Conservation (phyloP, 345 rosid genomes). For the Orychophragmus violaceus region DNA sequence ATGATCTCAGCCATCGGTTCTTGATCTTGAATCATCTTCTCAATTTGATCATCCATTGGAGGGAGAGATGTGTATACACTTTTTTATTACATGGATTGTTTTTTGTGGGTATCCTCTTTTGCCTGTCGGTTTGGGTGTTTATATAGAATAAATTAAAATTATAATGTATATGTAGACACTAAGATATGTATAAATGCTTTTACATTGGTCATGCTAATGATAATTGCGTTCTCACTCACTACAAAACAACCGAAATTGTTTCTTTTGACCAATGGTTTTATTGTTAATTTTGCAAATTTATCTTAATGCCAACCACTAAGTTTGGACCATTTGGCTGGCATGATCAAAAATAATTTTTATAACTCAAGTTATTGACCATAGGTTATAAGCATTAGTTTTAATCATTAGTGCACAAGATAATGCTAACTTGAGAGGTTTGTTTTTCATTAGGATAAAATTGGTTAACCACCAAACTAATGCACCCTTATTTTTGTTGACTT, state of each 20-base stretch:
- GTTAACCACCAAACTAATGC: constrained; percentile 29
- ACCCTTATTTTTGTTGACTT: background rate
- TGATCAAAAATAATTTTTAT: background rate
- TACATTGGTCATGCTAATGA: background rate
- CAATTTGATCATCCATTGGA: constrained; percentile 10
- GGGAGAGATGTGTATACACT: background rate
- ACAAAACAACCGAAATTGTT: background rate
- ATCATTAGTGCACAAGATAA: background rate
- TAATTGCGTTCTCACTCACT: background rate
- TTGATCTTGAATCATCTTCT: constrained; percentile 13
- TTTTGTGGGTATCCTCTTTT: background rate
- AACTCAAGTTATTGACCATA: background rate
- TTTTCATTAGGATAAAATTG: constrained; percentile 26
- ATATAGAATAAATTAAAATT: background rate
- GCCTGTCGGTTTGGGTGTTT: constrained; percentile 9
- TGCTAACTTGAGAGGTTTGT: background rate
- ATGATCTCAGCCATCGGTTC: constrained; percentile 15
- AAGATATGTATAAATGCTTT: background rate
- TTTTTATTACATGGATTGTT: background rate
- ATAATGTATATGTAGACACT: background rate
- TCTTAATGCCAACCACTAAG: constrained; percentile 15
- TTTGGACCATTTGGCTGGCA: constrained; percentile 21
- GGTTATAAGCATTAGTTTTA: background rate
- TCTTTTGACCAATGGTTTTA: background rate
- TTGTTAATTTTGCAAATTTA: background rate